Conservation (phyloP, 352 stramenopile genomes). For the Plasmopara halstedii region DNA sequence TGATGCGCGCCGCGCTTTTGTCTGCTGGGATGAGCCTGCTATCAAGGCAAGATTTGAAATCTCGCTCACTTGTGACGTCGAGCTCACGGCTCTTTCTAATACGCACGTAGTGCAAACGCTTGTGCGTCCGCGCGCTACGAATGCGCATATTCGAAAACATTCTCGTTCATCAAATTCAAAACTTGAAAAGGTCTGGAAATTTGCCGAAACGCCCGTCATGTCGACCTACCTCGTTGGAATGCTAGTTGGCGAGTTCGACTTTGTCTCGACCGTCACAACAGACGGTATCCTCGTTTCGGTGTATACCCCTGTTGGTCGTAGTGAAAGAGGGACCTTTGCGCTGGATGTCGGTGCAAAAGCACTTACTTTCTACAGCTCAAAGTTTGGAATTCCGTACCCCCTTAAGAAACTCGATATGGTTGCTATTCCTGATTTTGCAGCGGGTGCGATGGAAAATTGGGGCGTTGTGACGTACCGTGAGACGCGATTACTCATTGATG, state of each 20-base stretch:
- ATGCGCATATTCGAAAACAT: conserved; percentile 41
- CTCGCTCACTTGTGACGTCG: conserved; percentile 80
- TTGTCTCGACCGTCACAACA: conserved; percentile 83
- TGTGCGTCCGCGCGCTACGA: conserved; percentile 39
- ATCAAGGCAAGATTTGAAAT: conserved; percentile 95
- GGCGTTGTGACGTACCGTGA: conserved; percentile 97
- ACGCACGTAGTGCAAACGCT: conserved; percentile 90
- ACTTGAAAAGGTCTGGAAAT: conserved; percentile 70
- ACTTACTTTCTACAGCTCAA: conserved; percentile 63
- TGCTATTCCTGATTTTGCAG: conserved; percentile 94
- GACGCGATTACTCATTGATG: conserved; percentile 84
- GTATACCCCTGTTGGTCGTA: conserved; percentile 93
- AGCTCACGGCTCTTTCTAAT: conserved; percentile 93
- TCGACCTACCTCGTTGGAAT: conserved; percentile 94
- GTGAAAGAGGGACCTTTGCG: conserved; percentile 87
- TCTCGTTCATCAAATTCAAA: conserved; percentile 22
- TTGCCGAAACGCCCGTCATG: conserved; percentile 94
- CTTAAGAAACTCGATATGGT: conserved; percentile 98
- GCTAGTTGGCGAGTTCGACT: conserved; percentile 95
- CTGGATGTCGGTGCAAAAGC: conserved; percentile 64
- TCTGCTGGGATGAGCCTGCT: conserved; percentile 97
- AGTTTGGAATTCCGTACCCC: conserved; percentile 88
- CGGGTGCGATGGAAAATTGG: conserved; percentile 96
- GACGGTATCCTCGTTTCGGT: conserved; percentile 91
- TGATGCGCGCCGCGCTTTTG: conserved; percentile 91